Evolutionary conservation across 23 red algal species (phyloP).

Genomic region (Cyanidiococcus yangmingshanensis): DNA sequence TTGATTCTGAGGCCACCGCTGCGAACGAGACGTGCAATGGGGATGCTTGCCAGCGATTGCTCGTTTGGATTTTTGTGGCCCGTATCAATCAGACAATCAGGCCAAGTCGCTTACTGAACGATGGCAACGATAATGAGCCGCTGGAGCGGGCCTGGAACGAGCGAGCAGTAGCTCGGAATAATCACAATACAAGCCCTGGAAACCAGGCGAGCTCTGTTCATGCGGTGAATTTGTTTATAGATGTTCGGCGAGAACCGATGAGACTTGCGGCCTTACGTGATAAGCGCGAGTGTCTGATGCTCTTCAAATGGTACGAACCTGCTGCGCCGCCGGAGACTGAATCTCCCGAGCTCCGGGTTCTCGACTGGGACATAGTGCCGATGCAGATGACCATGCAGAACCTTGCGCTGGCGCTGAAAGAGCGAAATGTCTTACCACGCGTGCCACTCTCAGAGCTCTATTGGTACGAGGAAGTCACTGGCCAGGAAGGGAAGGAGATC

Average conservation of each 20-base stretch:
- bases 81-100: slow-evolving; percentile 56
- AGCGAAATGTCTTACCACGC: background rate
- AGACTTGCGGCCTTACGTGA: background rate
- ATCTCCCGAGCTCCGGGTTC: background rate
- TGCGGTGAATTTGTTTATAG: slow-evolving; percentile 25
- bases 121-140: slow-evolving; percentile 40
- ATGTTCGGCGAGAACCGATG: slow-evolving; percentile 14
- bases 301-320: background rate
- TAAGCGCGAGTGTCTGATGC: background rate
- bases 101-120: slow-evolving; percentile 51
- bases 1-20: background rate
- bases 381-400: slow-evolving; percentile 3
- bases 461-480: slow-evolving; percentile 17
- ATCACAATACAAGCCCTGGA: slow-evolving; percentile 21
- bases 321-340: background rate
- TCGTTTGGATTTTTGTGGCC: slow-evolving; percentile 56
- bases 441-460: background rate
- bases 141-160: slow-evolving; percentile 42
- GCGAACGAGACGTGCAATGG: slow-evolving; percentile 38
- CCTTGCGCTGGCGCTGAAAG: background rate
- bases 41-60: slow-evolving; percentile 24
- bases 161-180: slow-evolving; percentile 12
- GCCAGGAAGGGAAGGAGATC: slow-evolving; percentile 3
- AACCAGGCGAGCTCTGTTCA: slow-evolving; percentile 21
- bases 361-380: slow-evolving; percentile 13